Evolutionary conservation across 352 stramenopile genomes (phyloP).

Genomic region (Globisporangium mamillatum): DNA sequence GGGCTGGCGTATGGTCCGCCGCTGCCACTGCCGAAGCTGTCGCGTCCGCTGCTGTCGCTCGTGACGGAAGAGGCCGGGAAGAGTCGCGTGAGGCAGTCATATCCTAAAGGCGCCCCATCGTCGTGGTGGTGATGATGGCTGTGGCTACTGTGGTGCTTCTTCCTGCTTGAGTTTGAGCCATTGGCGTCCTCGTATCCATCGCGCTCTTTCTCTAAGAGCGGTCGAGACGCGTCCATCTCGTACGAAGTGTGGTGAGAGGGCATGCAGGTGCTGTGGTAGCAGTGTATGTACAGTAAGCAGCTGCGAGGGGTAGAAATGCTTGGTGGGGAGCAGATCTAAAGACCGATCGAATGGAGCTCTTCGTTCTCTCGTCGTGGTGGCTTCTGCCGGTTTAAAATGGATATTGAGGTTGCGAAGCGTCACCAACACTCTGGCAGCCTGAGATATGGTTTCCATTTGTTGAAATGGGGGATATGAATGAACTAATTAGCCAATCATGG

Average conservation of each 20-base stretch:
- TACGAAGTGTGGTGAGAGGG: neutral
- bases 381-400: neutral
- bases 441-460: neutral
- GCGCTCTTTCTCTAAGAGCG: slow-evolving; percentile 40
- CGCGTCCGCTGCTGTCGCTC: slow-evolving; percentile 20
- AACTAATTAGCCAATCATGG: neutral
- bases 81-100: slow-evolving; percentile 14
- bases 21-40: slow-evolving; percentile 18
- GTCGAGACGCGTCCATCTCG: slow-evolving; percentile 50
- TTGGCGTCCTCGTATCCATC: slow-evolving; percentile 22
- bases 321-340: neutral
- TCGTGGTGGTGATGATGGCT: slow-evolving; percentile 15
- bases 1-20: slow-evolving; percentile 5
- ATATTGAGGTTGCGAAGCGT: slow-evolving; percentile 7
- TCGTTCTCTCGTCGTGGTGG: neutral
- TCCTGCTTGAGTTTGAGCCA: slow-evolving; percentile 15
- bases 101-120: slow-evolving; percentile 3
- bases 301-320: neutral
- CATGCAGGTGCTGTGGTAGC: neutral
- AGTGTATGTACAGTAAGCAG: neutral
- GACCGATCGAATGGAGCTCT: neutral
- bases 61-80: slow-evolving; percentile 18
- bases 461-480: neutral
- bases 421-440: neutral
- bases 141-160: slow-evolving; percentile 10